Percentiles rank a stretch among this genome's conserved stretches.
Evolutionary conservation across 208 protist species (phyloP).

Genomic region (Leishmania major): DNA sequence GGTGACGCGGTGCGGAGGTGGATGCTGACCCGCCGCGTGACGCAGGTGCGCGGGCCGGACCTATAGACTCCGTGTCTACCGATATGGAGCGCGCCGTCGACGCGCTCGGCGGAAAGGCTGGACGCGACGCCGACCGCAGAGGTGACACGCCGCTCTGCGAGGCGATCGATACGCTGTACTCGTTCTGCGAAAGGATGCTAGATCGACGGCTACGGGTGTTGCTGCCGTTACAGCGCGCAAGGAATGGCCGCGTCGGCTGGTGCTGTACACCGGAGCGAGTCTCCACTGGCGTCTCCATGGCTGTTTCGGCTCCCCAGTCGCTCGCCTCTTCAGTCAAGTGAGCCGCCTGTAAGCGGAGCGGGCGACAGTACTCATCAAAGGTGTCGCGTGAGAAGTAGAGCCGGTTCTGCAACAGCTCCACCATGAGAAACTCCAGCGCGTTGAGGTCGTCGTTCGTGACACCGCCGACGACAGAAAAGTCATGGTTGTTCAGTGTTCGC

Average conservation of each 20-base stretch:
- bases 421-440: slow-evolving; percentile 61
- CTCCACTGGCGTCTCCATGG: slow-evolving; percentile 3
- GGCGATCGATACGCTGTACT: slow-evolving; percentile 23
- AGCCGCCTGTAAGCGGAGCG: slow-evolving; percentile 26
- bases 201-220: slow-evolving; percentile 28
- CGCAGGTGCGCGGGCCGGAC: slow-evolving; percentile 12
- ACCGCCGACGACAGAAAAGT: slow-evolving; percentile 70
- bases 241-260: slow-evolving; percentile 20
- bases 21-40: slow-evolving; percentile 18
- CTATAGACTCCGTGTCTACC: slow-evolving; percentile 25
- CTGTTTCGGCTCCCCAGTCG: slow-evolving; percentile 6
- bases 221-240: slow-evolving; percentile 13
- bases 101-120: slow-evolving; percentile 26
- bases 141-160: slow-evolving; percentile 30
- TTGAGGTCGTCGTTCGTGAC: slow-evolving; percentile 71
- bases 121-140: slow-evolving; percentile 27
- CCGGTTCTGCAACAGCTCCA: slow-evolving; percentile 53
- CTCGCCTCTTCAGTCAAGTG: slow-evolving; percentile 25
- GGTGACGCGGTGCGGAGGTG: slow-evolving; percentile 22
- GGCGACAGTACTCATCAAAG: slow-evolving; percentile 58
- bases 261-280: neutral
- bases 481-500: slow-evolving; percentile 74
- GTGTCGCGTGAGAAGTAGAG: slow-evolving; percentile 62
- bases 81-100: slow-evolving; percentile 26
- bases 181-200: slow-evolving; percentile 31